phyloP scores from a whole-genome alignment of 441 rosid genomes.

The Brassica hybrid region DNA sequence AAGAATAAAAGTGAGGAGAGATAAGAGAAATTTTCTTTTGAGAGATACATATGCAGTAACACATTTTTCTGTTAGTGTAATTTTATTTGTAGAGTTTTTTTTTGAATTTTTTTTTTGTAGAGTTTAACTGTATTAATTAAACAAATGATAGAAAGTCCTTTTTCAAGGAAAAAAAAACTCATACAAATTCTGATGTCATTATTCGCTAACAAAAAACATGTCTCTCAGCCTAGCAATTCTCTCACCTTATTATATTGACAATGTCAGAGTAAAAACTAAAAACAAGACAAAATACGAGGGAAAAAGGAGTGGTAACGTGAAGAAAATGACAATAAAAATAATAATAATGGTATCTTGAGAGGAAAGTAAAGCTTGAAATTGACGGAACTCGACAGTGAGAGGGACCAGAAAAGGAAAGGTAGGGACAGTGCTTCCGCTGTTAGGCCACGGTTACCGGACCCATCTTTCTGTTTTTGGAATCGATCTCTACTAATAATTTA shows the following conservation, averaged over 20 bases:
- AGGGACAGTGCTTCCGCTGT: slow-evolving; percentile 14
- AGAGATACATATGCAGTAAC: not conserved
- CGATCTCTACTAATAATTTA: not conserved
- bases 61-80: not conserved
- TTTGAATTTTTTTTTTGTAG: not conserved
- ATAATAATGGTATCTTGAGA: not conserved
- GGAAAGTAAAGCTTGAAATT: slow-evolving; percentile 9
- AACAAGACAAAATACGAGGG: slow-evolving; percentile 3
- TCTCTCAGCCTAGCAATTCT: not conserved
- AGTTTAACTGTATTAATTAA: not conserved
- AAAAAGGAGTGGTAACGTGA: slow-evolving; percentile 3
- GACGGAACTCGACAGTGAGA: not conserved
- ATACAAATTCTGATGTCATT: not conserved
- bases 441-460: slow-evolving; percentile 18
- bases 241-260: not conserved
- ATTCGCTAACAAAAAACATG: not conserved
- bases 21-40: not conserved
- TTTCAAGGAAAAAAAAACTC: not conserved
- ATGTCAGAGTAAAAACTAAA: not conserved
- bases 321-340: not conserved
- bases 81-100: too few species aligned
- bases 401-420: slow-evolving; percentile 15
- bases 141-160: not conserved
- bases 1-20: not conserved
- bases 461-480: slow-evolving; percentile 4